Evolutionary conservation across 2,329 filamentous ascomycete species (phyloP), one percentile per base, ranked within the genome.

Genomic region (Fusarium subtropicale): DNA sequence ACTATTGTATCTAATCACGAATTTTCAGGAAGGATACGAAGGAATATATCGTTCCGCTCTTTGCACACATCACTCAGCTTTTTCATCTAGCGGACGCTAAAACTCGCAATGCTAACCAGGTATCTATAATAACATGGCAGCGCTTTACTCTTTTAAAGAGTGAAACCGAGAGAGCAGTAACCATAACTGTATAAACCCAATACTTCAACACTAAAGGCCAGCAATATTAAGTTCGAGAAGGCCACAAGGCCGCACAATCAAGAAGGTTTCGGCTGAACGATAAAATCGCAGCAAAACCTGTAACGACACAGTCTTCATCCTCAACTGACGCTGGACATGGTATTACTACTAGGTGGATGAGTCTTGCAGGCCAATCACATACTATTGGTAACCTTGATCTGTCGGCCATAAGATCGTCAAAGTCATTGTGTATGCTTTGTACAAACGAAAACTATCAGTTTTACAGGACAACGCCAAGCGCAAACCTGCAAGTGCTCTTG

Each of bases 401-500:
- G 34, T 42, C n/a, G 48, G 47, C 18, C 39, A 50, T n/a, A 48
- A 48, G 30, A n/a, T 57, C 22, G 30, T 53, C 64, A 61, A 61
- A 69, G 50, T 55, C 38, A 58, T 54, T 44, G 48, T 53, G 39
- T 44, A 48, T 51, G 52, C 47, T 53, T 57, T 48, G 16, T n/a
- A 48, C 47, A 68, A 51, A 60, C 24, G 36, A 68, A 68, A 56
- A 56, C 26, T 33, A 41, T 55, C 55, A 56, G 34, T n/a, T 71
- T 59, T 71, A 65, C 56, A 47, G 57, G 59, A 68, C 51, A 68
- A 66, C 55, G 53, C 44, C 60, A 62, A 62, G 50, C 45, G 31
- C 55, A 57, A 69, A 68, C 67, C 50, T 57, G 52, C 51, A 68
- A 65, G 48, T 68, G 46, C 59, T 65, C 22, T 47, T 56, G 44